Conservation (phyloP, 139 green algal genomes). For the Raphidocelis subcapitata region DNA sequence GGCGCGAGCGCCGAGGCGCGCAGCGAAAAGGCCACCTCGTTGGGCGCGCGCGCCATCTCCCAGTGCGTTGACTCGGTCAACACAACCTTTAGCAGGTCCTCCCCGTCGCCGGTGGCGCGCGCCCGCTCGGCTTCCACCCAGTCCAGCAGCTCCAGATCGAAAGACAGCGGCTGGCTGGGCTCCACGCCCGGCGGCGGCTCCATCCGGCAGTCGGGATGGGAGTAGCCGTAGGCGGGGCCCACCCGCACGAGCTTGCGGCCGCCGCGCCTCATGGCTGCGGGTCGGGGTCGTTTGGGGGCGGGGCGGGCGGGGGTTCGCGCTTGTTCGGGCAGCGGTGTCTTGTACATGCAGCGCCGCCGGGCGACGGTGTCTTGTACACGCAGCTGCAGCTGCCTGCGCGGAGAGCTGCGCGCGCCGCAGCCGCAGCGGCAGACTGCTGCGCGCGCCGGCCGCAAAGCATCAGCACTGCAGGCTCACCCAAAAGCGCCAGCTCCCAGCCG, state of each 20-base stretch:
- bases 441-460: too few species aligned
- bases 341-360: too few species aligned
- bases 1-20: not conserved
- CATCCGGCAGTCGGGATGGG: conserved; percentile 61
- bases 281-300: not conserved
- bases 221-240: conserved; percentile 65
- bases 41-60: conserved; percentile 75
- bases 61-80: conserved; percentile 57
- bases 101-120: conserved; percentile 10
- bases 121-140: conserved; percentile 30
- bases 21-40: conserved; percentile 52
- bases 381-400: too few species aligned
- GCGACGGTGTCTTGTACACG: too few species aligned
- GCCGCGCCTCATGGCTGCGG: conserved; percentile 47
- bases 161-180: conserved; percentile 35
- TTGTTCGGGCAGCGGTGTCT: too few species aligned
- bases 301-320: too few species aligned
- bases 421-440: too few species aligned
- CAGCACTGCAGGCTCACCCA: too few species aligned
- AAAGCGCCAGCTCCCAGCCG: conserved; percentile 74
- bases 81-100: conserved; percentile 50
- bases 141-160: conserved; percentile 64
- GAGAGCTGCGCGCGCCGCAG: too few species aligned
- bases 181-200: conserved; percentile 36
- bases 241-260: conserved; percentile 58